Conservation (phyloP, 1,284 basidiomycete species). For the Veloboletus limbatus region DNA sequence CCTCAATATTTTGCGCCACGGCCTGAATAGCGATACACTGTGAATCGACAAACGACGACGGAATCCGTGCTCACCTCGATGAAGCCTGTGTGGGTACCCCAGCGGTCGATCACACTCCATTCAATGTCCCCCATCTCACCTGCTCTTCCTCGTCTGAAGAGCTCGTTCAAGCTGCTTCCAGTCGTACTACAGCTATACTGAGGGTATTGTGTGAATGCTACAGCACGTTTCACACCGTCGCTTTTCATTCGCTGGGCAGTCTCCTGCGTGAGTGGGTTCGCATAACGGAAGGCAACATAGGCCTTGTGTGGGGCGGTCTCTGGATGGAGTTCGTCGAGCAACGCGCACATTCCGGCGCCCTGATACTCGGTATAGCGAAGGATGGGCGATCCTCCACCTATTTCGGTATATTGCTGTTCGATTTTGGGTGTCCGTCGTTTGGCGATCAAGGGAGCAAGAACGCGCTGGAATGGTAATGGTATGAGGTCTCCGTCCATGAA, state of each 20-base stretch:
- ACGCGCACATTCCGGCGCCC: slow-evolving; percentile 84
- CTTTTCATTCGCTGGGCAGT: slow-evolving; percentile 82
- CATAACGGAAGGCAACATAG: slow-evolving; percentile 95
- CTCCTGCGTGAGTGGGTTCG: slow-evolving; percentile 83
- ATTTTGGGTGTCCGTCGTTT: slow-evolving; percentile 91
- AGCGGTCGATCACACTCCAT: slow-evolving; percentile 98
- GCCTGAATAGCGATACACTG: slow-evolving; percentile 51
- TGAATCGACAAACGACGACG: slow-evolving; percentile 1
- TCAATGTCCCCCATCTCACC: slow-evolving; percentile 66
- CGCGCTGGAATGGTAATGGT: slow-evolving; percentile 88
- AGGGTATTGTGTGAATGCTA: slow-evolving; percentile 98
- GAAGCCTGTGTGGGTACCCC: slow-evolving; percentile 94
- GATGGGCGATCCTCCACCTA: slow-evolving; percentile 99
- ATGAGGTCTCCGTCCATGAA: slow-evolving; percentile 97
- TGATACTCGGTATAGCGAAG: slow-evolving; percentile 87
- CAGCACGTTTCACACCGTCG: slow-evolving; percentile 89
- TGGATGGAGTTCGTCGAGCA: slow-evolving; percentile 93
- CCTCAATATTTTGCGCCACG: slow-evolving; percentile 85
- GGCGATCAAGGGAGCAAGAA: slow-evolving; percentile 89
- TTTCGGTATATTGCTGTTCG: slow-evolving; percentile 90
- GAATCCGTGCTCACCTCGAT: slow-evolving; percentile 66
- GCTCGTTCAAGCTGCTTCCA: slow-evolving; percentile 94
- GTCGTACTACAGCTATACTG: slow-evolving; percentile 99
- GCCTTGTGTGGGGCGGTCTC: slow-evolving; percentile 93
- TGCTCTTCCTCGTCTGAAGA: slow-evolving; percentile 65